Conservation (phyloP, 768 basidiomycete species). For the Cyathus striatus region DNA sequence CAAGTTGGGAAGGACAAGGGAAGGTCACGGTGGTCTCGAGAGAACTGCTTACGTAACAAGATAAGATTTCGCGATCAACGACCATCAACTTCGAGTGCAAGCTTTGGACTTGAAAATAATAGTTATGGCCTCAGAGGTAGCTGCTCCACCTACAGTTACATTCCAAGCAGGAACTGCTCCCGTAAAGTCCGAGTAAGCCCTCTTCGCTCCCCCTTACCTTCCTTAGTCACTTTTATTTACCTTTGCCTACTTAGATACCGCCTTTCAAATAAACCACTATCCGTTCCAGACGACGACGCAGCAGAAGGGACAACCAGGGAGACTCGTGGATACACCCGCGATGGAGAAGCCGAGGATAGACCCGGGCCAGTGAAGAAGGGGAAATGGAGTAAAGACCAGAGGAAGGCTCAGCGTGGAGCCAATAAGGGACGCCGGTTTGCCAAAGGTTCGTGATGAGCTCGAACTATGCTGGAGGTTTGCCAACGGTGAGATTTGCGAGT, state of each 20-base stretch:
- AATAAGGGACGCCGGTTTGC: conserved; percentile 83
- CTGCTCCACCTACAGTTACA: background rate
- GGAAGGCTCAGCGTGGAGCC: conserved; percentile 70
- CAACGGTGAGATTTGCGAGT: conserved; percentile 63
- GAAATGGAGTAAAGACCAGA: conserved; percentile 55
- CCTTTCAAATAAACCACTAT: conserved; percentile 17
- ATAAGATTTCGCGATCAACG: no score
- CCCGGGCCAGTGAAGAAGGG: conserved; percentile 16
- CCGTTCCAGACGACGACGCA: conserved; percentile 35
- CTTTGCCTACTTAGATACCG: conserved; percentile 25
- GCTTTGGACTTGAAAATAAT: no score
- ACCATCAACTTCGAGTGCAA: no score
- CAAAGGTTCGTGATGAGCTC: conserved; percentile 71
- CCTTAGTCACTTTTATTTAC: conserved; percentile 7
- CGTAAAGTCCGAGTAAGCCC: conserved; percentile 17
- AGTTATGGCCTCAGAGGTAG: no score
- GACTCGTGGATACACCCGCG: conserved; percentile 16
- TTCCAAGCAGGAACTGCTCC: conserved; percentile 25
- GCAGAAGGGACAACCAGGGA: conserved; percentile 56
- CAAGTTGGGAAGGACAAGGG: no score
- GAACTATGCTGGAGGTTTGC: conserved; percentile 83
- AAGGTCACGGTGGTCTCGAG: no score
- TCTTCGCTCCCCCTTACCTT: conserved; percentile 12
- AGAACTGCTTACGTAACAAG: no score
- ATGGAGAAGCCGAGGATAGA: conserved; percentile 13